Evolutionary conservation across 2,329 filamentous ascomycete species (phyloP).

Genomic region (Xylariaceae sp.): DNA sequence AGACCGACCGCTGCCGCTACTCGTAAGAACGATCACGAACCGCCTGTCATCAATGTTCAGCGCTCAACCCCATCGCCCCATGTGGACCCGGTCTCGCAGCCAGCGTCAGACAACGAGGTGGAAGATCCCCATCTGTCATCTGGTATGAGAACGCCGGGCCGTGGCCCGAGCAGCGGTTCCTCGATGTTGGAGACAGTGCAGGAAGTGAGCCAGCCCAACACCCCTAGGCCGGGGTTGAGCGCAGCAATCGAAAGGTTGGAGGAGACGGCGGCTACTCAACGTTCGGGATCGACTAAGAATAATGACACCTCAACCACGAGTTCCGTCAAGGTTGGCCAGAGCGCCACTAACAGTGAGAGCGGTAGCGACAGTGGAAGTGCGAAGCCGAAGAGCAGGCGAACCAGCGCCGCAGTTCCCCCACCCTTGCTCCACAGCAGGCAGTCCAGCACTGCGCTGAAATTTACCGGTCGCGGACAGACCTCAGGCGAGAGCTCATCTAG

Average conservation of each 20-base stretch:
- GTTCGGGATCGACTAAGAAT: conserved; percentile 34
- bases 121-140: conserved; percentile 50
- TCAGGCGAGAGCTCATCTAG: conserved; percentile 69
- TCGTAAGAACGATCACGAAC: conserved; percentile 49
- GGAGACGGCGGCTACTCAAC: conserved; percentile 46
- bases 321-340: conserved; percentile 46
- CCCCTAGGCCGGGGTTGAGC: conserved; percentile 53
- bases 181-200: conserved; percentile 84
- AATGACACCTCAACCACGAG: conserved; percentile 42
- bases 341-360: conserved; percentile 51
- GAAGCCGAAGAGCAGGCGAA: conserved; percentile 40
- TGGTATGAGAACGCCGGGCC: conserved; percentile 58
- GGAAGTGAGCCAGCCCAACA: conserved; percentile 77
- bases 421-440: conserved; percentile 60
- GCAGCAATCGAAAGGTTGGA: conserved; percentile 50
- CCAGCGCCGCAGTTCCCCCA: conserved; percentile 42
- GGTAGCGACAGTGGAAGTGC: conserved; percentile 65
- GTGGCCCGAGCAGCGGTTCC: conserved; percentile 57
- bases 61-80: conserved; percentile 48
- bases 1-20: conserved; percentile 33
- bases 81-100: conserved; percentile 36
- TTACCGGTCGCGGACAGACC: conserved; percentile 65
- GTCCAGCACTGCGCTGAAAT: conserved; percentile 65
- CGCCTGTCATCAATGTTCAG: conserved; percentile 53
- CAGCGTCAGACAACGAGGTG: conserved; percentile 49